Evolutionary conservation across 225 moss, liverwort and hornwort genomes (phyloP), one percentile per base, ranked within the genome.

Genomic region (Polytrichum commune): DNA sequence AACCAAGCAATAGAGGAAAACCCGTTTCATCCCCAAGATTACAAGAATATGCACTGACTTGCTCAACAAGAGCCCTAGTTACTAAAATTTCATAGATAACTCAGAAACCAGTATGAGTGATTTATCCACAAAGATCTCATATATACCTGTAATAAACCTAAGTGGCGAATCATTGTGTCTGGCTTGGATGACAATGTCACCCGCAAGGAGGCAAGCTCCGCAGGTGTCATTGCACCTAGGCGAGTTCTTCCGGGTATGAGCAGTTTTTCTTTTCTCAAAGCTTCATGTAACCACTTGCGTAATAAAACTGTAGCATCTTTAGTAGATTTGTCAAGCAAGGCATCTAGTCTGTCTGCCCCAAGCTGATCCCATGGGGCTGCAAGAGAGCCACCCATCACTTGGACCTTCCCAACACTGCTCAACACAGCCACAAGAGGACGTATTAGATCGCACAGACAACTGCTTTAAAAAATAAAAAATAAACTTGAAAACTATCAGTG

Each of bases 251-350:
- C 85, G 30, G 91, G 85, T 24, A 85, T 35, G 69, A 74, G 81
- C 29, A 90, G 79, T 62, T 83, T 91, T 64, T 96, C 93, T 74
- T 67, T 87, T 76, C 95, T 78, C 68, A 93, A 75, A 64, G 90
- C 93, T 71, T 96, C 95, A 72, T 96, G 91, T 20, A 93, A 88
- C 84, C 91, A 96, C 74, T 96, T 96, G 55, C 90, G 86, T 68
- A 96, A 78, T 53, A 89, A 76, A 53, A 90, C 77, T 25, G 89
- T 79, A 20, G 91, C 88, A 63, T 96, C 95, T 82, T 96, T 96
- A 10, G 83, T 85, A 60, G 93, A 81, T 75, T 91, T 96, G 65
- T 86, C 93, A 7, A 93, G 69, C 55, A 96, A 72, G n/a, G 83
- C 68, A 60, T 93, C 93, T 29, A 96, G 30, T 65, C 75, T 90